Conservation (phyloP, 2,329 filamentous ascomycete species). For the Rhynchosporium agropyri region DNA sequence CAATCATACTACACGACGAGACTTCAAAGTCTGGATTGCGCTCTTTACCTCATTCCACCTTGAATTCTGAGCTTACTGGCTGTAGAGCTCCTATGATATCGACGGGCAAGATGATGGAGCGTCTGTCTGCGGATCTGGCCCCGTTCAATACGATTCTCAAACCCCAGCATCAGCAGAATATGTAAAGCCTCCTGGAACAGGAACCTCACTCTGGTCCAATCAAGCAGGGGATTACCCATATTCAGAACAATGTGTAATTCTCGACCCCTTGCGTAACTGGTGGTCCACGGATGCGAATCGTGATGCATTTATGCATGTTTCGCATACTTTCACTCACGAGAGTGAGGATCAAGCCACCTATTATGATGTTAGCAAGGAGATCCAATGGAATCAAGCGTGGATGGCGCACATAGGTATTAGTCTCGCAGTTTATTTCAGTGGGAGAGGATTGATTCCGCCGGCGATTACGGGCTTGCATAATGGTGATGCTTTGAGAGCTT, state of each 20-base stretch:
- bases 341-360: constrained; percentile 62
- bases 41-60: not conserved
- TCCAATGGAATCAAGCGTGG: constrained; percentile 62
- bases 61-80: not conserved
- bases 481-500: constrained; percentile 60
- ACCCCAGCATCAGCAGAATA: constrained; percentile 48
- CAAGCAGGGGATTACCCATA: constrained; percentile 27
- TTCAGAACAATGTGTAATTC: constrained; percentile 46
- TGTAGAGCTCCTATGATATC: constrained; percentile 3
- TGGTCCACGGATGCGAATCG: constrained; percentile 49
- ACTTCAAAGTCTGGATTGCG: not conserved
- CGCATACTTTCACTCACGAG: constrained; percentile 63
- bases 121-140: constrained; percentile 18
- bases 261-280: constrained; percentile 55
- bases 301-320: constrained; percentile 58
- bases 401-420: constrained; percentile 54
- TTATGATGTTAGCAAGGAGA: constrained; percentile 57
- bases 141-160: constrained; percentile 48
- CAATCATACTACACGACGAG: not conserved
- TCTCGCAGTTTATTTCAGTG: constrained; percentile 50
- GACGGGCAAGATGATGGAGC: not conserved
- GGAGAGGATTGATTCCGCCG: constrained; percentile 59
- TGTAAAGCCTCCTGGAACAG: constrained; percentile 51
- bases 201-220: constrained; percentile 50
- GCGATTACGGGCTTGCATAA: constrained; percentile 66